Evolutionary conservation across 495 filamentous ascomycete species (phyloP).

Genomic region (Zalerion maritima): DNA sequence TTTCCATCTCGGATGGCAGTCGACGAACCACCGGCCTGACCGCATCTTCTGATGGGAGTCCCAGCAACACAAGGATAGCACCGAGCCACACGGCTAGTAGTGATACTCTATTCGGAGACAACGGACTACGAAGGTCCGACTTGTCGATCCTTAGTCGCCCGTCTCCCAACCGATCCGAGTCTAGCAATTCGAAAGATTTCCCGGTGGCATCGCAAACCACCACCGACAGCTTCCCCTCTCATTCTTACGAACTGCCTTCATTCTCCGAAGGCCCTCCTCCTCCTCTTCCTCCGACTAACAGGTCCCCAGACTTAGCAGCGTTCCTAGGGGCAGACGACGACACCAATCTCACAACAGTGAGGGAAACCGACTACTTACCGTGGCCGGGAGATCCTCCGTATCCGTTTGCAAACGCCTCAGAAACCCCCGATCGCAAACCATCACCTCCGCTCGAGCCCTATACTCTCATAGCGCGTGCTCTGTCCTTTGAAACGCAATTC

Average conservation of each 20-base stretch:
- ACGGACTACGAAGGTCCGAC: too few relatives aligned
- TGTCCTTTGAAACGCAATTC: constrained; percentile 30
- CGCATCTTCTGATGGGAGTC: constrained; percentile 21
- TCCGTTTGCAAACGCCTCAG: constrained; percentile 18
- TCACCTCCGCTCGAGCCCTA: constrained; percentile 32
- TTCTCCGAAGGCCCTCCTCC: neutral
- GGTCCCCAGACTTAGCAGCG: neutral
- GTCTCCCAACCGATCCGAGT: neutral
- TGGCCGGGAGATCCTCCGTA: constrained; percentile 33
- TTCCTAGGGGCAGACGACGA: constrained; percentile 12
- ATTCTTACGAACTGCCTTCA: constrained; percentile 5
- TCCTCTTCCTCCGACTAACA: neutral
- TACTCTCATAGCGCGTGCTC: constrained; percentile 28
- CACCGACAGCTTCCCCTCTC: neutral
- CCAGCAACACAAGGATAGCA: too few relatives aligned
- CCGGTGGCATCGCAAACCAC: neutral
- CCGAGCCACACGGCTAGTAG: too few relatives aligned
- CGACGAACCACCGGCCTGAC: constrained; percentile 25
- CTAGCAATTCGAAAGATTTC: neutral
- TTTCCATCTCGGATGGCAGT: constrained; percentile 61
- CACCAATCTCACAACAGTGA: constrained; percentile 22
- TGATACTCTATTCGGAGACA: too few relatives aligned
- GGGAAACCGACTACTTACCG: constrained; percentile 34
- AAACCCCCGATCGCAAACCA: constrained; percentile 4
- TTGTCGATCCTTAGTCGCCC: too few relatives aligned